Conservation (phyloP, 805 yeast genomes). For the Komagataella pseudopastoris region DNA sequence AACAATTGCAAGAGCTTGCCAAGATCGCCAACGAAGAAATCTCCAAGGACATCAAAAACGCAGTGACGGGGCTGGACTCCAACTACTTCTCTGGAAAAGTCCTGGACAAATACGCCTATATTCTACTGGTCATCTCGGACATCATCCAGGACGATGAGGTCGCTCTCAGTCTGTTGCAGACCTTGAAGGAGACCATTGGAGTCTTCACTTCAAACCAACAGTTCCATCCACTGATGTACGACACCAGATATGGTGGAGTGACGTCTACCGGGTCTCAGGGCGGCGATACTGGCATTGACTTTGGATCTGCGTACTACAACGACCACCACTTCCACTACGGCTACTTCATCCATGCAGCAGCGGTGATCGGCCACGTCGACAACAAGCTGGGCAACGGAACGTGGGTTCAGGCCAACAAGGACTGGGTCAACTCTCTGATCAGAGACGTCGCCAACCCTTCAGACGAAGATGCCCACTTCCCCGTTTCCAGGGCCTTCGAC, state of each 20-base stretch:
- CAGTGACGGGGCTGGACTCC: constrained; percentile 24
- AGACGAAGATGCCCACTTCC: constrained; percentile 40
- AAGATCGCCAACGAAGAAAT: constrained; percentile 30
- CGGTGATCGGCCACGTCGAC: constrained; percentile 47
- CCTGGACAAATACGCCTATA: constrained; percentile 43
- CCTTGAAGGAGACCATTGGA: constrained; percentile 31
- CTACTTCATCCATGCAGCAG: constrained; percentile 47
- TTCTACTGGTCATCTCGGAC: constrained; percentile 35
- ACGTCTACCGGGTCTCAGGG: constrained; percentile 34
- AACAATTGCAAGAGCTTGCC: constrained; percentile 28
- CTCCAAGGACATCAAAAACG: constrained; percentile 25
- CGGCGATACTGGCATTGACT: constrained; percentile 33
- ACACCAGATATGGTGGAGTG: constrained; percentile 40
- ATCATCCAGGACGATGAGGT: constrained; percentile 28
- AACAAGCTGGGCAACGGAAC: constrained; percentile 24
- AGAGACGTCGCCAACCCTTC: constrained; percentile 58
- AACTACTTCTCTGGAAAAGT: constrained; percentile 41
- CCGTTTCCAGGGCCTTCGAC: constrained; percentile 55
- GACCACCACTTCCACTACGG: constrained; percentile 51
- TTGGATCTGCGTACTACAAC: constrained; percentile 35
- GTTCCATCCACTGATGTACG: constrained; percentile 37
- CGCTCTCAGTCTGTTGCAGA: constrained; percentile 33
- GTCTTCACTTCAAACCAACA: constrained; percentile 26
- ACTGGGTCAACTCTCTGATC: constrained; percentile 44
- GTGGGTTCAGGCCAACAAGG: constrained; percentile 35